Base-by-base conservation (phyloP, 257 asterid genomes). In the Rhazya stricta region DNA sequence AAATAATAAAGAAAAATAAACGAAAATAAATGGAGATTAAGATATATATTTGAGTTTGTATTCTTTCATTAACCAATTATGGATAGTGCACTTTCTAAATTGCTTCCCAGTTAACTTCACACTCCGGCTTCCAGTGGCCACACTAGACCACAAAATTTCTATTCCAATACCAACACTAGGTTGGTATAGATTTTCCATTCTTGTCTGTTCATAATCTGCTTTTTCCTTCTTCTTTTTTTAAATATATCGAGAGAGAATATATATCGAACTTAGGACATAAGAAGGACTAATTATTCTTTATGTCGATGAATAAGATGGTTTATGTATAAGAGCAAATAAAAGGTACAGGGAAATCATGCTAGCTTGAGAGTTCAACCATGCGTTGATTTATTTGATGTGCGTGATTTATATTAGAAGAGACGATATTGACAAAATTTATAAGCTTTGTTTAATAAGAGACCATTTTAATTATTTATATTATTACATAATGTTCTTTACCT, bases 81-180 rank as follows among this genome's bases (percentile, higher is more conserved):
- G 56, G n/a, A 65, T 48, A 29, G 43, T 50, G 78, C 54, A 65
- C 41, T 34, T 66, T 75, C 41, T 50, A 21, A 37, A 36, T 62
- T 74, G 77, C 34, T 6, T 19, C 37, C 48, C 50, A 65, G 32
- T 66, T 37, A 66, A 66, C 29, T 65, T 65, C 48, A 65, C 46
- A 65, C 69, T 65, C 19, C 46, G 29, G 69, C 69, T 15, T 65
- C 69, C 45, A 65, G 45, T 65, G 46, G 69, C 69, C 69, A 19
- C 69, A 21, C 15, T 36, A 63, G 5, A 36, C 27, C 37, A 1
- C 25, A 36, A 5, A 65, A 1, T 65, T 34, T 51, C 36, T 65
- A 36, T 5, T 16, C 5, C 16, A 65, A 16, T 30, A 25, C 32
- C 32, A 32, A 34, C 42, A 34, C 32, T 6, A 56, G 34, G 34